A percentile compares a stretch with the other conserved stretches of the same genome.
Evolutionary conservation across 257 asterid genomes (phyloP).

Genomic region (Verbena officinalis): DNA sequence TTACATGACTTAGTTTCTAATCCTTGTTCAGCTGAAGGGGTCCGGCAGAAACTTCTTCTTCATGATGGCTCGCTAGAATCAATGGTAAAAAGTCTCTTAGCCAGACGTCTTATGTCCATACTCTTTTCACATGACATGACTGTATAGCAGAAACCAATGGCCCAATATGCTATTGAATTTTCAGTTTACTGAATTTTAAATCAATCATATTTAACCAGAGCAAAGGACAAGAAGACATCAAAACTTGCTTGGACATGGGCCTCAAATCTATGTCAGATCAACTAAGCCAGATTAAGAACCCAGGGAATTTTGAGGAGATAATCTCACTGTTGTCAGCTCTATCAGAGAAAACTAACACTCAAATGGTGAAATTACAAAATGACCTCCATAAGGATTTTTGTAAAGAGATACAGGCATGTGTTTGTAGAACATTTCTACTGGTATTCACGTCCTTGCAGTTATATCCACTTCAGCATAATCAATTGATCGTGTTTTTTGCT

Average conservation of each 20-base stretch:
- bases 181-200: slow-evolving; percentile 11
- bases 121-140: slow-evolving; percentile 21
- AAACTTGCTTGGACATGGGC: slow-evolving; percentile 52
- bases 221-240: slow-evolving; percentile 83
- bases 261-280: slow-evolving; percentile 60
- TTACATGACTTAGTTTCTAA: slow-evolving; percentile 26
- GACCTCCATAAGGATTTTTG: slow-evolving; percentile 54
- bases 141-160: slow-evolving; percentile 20
- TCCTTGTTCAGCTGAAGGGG: slow-evolving; percentile 61
- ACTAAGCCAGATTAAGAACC: slow-evolving; percentile 47
- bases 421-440: slow-evolving; percentile 21
- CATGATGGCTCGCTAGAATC: slow-evolving; percentile 67
- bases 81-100: slow-evolving; percentile 56
- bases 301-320: slow-evolving; percentile 47
- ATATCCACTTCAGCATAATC: slow-evolving; percentile 2
- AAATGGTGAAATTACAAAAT: slow-evolving; percentile 51
- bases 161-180: slow-evolving; percentile 7
- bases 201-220: slow-evolving; percentile 46
- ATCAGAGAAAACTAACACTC: slow-evolving; percentile 54
- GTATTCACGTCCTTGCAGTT: slow-evolving; percentile 24
- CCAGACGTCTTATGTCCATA: slow-evolving; percentile 28
- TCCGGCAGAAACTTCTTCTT: slow-evolving; percentile 64
- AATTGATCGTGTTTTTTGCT: slow-evolving; percentile 29
- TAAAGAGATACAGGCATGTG: slow-evolving; percentile 72
- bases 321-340: slow-evolving; percentile 52